Evolutionary conservation across 495 filamentous ascomycete genomes (phyloP), one percentile per base, ranked within the genome.

Genomic region (Echria macrotheca): DNA sequence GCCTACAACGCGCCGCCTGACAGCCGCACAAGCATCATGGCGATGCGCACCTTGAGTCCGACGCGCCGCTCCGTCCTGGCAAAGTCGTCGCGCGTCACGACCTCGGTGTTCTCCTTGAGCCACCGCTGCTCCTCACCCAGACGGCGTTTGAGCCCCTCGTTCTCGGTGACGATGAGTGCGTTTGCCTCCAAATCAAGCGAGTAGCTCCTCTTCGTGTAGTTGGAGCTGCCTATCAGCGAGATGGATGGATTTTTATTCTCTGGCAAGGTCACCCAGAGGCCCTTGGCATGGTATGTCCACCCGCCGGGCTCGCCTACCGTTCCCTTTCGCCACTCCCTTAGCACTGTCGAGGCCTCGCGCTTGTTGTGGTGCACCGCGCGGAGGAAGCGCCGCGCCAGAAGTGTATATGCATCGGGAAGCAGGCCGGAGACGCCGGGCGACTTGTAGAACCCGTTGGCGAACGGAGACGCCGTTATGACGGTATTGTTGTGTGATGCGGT

Each of bases 271-370:
- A 96, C 76, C 93, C 93, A 98, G 2, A 98, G 72, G 0, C 93
- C 93, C 68, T 99, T 99, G 40, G 93, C 93, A 59, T 99, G 93
- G 62, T 99, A 99, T 0, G 91, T 95, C 93, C 93, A 99, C 1
- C 87, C 94, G 14, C 73, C 84, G 0, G 82, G 81, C 57, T 89
- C 79, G 21, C 83, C 82, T 19, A 95, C 85, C 0, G 82, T 86
- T 4, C 91, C 93, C 32, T 78, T 79, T 32, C 83, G 77, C 94
- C 94, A 99, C 68, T 99, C 93, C 46, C 84, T 84, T 10, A 99
- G 69, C 21, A 78, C 67, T n/a, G 95, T 84, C 4, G 69, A 69
- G 0, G 60, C 56, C 21, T 77, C 75, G n/a, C 79, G 78, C 3
- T 81, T 75, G 18, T 76, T 75, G 1, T 70, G 71, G 2, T 82